phyloP scores from a whole-genome alignment of 2,329 filamentous ascomycete genomes.

The Ustulina deusta region DNA sequence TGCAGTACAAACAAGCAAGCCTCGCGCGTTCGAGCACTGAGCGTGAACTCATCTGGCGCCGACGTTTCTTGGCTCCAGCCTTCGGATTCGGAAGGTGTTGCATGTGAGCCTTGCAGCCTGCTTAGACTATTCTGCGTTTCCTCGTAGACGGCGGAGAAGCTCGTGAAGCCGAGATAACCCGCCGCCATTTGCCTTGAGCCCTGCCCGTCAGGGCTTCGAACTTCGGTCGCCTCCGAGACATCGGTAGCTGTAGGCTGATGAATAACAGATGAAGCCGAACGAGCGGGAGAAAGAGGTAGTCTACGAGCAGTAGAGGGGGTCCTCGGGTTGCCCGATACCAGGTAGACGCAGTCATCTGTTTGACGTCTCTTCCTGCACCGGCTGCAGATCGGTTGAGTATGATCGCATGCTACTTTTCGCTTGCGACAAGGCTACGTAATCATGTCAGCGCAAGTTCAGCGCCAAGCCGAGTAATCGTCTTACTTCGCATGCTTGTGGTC shows the following conservation, averaged over 20 bases:
- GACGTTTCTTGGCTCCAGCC: constrained; percentile 18
- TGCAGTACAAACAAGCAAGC: constrained; percentile 55
- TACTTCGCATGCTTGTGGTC: constrained; percentile 49
- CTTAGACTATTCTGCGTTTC: constrained; percentile 57
- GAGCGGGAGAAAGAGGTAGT: constrained; percentile 25
- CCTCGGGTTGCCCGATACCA: constrained; percentile 38
- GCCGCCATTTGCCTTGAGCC: constrained; percentile 34
- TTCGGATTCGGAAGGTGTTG: constrained; percentile 28
- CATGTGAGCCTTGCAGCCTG: constrained; percentile 47
- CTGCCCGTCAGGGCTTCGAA: constrained; percentile 38
- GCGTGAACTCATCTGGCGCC: constrained; percentile 26
- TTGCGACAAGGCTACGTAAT: constrained; percentile 55
- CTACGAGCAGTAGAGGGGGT: constrained; percentile 14
- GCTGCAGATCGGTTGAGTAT: constrained; percentile 55
- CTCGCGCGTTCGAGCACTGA: constrained; percentile 50
- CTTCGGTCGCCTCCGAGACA: constrained; percentile 13
- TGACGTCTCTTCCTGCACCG: constrained; percentile 55
- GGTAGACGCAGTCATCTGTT: constrained; percentile 53
- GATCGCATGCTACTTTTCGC: constrained; percentile 60
- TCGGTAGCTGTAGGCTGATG: constrained; percentile 2
- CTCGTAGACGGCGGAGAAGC: constrained; percentile 57
- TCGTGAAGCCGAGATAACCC: constrained; percentile 61
- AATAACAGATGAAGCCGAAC: constrained; percentile 15
- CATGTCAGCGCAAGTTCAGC: constrained; percentile 38
- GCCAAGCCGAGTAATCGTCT: constrained; percentile 34